A percentile compares a stretch with the other conserved stretches of the same genome.
Conservation (phyloP, 2,329 filamentous ascomycete genomes). For the Microdochium trichocladiopsis region DNA sequence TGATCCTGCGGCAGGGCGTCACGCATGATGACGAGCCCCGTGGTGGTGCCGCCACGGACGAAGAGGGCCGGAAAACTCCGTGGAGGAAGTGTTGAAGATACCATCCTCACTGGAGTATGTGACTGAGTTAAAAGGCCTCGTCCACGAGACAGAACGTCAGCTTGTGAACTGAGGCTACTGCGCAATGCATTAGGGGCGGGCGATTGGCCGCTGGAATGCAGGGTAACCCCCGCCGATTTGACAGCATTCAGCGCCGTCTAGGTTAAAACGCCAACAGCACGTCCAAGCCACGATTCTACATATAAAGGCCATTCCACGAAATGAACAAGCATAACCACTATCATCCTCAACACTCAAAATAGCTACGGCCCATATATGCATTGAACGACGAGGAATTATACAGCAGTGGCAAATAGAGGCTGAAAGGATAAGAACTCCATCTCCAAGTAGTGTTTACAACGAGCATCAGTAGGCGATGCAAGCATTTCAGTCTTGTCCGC, state of each 20-base stretch:
- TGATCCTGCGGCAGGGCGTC: constrained; percentile 26
- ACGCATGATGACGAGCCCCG: constrained; percentile 23
- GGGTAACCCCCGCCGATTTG: too few species aligned
- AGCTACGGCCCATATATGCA: neutral
- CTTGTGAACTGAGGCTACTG: too few species aligned
- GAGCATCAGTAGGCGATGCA: neutral
- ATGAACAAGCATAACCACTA: neutral
- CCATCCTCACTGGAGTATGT: too few species aligned
- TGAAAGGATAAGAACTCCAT: neutral
- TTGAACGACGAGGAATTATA: neutral
- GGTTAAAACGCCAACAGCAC: too few species aligned
- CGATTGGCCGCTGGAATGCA: too few species aligned
- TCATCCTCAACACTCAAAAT: neutral
- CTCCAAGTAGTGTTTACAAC: neutral
- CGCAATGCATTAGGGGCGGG: too few species aligned
- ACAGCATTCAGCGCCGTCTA: too few species aligned
- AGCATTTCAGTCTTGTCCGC: too few species aligned
- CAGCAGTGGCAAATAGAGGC: neutral
- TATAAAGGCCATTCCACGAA: too few species aligned
- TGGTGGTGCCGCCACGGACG: constrained; percentile 24
- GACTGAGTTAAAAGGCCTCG: too few species aligned
- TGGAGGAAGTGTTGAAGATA: neutral
- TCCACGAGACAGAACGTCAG: too few species aligned
- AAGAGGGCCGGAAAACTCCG: constrained; percentile 28
- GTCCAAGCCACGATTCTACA: too few species aligned